Evolutionary conservation across 192 early-diverging fungal genomes (phyloP), one percentile per base, ranked within the genome.

Genomic region (Backusella parvicylindrica): DNA sequence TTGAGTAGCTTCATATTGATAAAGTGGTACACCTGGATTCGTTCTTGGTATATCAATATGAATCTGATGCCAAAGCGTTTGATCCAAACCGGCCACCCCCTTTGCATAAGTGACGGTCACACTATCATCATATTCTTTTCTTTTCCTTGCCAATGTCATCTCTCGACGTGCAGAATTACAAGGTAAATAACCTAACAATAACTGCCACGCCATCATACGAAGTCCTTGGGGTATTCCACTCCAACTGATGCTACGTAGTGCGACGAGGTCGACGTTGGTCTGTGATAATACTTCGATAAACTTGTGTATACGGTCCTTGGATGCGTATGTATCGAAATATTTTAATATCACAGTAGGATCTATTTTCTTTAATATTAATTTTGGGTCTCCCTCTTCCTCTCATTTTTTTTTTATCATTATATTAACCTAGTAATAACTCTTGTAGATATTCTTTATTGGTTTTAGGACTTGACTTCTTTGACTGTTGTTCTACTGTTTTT

Each of bases 21-120:
- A 98, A 38, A 98, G 79, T 13, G 90, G 85, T 37, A 94, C 94
- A n/a, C 86, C 91, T 0, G 97, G 92, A 68, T 92, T 91, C 0
- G 98, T 98, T 56, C 98, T 85, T 13, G 94, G 91, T 35, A 99
- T 91, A 85, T 99, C 98, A 67, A 99, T 98, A 73, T 93, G 92
- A 72, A 98, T 96, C 90, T 98, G 98, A 86, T 98, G 98, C 90
- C 92, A 92, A 50, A 99, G 87, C 18, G 86, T 83, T 69, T 92
- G 91, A 77, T 99, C 97, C 65, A 98, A 83, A 1, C 90, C 87
- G 13, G 86, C 89, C 31, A 89, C 90, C 0, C 95, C 96, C 60
- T 86, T 85, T 33, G 91, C 83, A 84, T 94, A 97, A n/a, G 94
- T 89, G 81, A 94, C 94, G 3, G 82, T 77, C 0, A 93, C 89